Conservation (phyloP, 1,284 basidiomycete species). For the Moniliophthora roreri region DNA sequence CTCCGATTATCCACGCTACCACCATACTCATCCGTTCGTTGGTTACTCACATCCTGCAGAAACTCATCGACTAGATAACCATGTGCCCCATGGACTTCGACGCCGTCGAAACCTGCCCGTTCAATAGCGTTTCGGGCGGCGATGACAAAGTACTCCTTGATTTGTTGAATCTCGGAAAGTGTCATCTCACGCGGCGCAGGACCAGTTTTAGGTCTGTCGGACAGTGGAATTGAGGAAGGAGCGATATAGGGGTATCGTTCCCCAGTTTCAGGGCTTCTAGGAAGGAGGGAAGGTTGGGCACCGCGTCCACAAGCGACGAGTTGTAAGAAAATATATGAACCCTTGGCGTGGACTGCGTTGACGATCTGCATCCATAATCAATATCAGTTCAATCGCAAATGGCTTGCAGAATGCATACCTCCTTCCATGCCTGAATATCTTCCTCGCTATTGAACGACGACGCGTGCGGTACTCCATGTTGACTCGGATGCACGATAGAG, state of each 20-base stretch:
- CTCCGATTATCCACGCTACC: conserved; percentile 45
- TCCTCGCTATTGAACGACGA: conserved; percentile 35
- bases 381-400: neutral
- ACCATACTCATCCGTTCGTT: conserved; percentile 50
- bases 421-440: conserved; percentile 39
- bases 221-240: conserved; percentile 16
- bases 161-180: conserved; percentile 37
- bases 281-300: conserved; percentile 29
- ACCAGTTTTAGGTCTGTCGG: neutral
- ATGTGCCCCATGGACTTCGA: conserved; percentile 30
- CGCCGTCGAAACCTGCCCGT: conserved; percentile 25
- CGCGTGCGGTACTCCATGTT: conserved; percentile 25
- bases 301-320: conserved; percentile 45
- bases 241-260: conserved; percentile 14
- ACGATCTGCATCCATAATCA: conserved; percentile 23
- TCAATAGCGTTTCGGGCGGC: conserved; percentile 37
- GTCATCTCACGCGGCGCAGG: conserved; percentile 20
- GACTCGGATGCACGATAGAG: conserved; percentile 29
- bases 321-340: conserved; percentile 43
- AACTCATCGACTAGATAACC: conserved; percentile 41
- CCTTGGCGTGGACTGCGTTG: conserved; percentile 37
- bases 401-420: conserved; percentile 21
- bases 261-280: conserved; percentile 15
- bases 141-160: conserved; percentile 26
- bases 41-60: conserved; percentile 35